Evolutionary conservation across 2,329 filamentous ascomycete genomes (phyloP).

Genomic region (Aureobasidium sp.): DNA sequence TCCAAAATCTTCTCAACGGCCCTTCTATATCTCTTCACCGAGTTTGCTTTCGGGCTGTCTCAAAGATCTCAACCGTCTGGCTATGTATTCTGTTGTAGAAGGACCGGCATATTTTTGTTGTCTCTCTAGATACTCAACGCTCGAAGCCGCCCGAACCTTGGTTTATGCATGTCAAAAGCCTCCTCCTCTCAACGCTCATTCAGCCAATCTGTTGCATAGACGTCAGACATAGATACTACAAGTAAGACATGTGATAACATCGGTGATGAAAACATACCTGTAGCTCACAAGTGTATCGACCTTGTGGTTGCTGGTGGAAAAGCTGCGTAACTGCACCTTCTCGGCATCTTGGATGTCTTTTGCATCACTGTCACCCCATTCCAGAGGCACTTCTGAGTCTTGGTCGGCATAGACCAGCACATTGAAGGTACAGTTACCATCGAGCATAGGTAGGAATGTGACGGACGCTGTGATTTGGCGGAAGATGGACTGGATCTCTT

Average conservation of each 20-base stretch:
- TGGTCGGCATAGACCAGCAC: slow-evolving; percentile 98
- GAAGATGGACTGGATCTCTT: slow-evolving; percentile 97
- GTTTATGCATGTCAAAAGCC: background rate
- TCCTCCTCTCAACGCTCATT: slow-evolving; percentile 21
- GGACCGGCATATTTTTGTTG: slow-evolving; percentile 1
- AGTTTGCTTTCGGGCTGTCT: slow-evolving; percentile 15
- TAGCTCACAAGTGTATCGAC: slow-evolving; percentile 98
- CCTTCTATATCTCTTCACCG: background rate
- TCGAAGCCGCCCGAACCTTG: slow-evolving; percentile 7
- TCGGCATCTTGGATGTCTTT: slow-evolving; percentile 97
- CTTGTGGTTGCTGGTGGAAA: slow-evolving; percentile 94
- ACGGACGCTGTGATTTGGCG: slow-evolving; percentile 98
- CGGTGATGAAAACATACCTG: slow-evolving; percentile 46
- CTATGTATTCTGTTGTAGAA: background rate
- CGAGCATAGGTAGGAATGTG: slow-evolving; percentile 94
- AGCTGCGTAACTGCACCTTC: slow-evolving; percentile 94
- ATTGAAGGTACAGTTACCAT: slow-evolving; percentile 98
- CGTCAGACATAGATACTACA: slow-evolving; percentile 19
- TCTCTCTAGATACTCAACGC: slow-evolving; percentile 8
- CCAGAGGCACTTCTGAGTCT: slow-evolving; percentile 95
- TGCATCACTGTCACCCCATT: slow-evolving; percentile 98
- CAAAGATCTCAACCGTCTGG: slow-evolving; percentile 11
- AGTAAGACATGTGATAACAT: background rate
- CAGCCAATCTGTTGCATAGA: slow-evolving; percentile 23
- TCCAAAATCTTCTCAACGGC: slow-evolving; percentile 1